Conservation (phyloP, 306 rosid genomes). For the Prunus mira region DNA sequence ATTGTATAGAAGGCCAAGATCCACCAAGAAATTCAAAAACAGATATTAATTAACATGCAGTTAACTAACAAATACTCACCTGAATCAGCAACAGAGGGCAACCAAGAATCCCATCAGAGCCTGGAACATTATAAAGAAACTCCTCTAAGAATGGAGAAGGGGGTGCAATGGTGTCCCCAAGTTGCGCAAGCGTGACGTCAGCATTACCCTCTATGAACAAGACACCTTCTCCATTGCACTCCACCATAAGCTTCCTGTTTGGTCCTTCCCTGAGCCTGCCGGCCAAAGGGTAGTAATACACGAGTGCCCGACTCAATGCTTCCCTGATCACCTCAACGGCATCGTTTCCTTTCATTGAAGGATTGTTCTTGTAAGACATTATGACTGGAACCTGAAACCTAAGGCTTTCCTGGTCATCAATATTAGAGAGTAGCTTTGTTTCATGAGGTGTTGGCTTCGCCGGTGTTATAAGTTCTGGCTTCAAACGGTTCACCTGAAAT, state of each 20-base stretch:
- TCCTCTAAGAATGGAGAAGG: constrained; percentile 27
- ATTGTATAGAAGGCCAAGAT: no score
- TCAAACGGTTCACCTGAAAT: constrained; percentile 10
- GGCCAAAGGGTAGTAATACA: constrained; percentile 36
- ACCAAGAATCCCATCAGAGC: constrained; percentile 1
- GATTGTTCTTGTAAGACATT: not conserved
- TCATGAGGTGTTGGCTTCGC: constrained; percentile 26
- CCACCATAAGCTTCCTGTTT: constrained; percentile 21
- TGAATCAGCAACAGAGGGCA: constrained; percentile 23
- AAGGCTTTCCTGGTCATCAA: constrained; percentile 27
- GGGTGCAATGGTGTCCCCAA: constrained; percentile 15
- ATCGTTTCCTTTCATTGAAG: not conserved
- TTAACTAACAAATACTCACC: constrained; percentile 1
- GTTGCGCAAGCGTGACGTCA: constrained; percentile 8
- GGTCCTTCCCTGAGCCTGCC: constrained; percentile 30
- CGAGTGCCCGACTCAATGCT: constrained; percentile 20
- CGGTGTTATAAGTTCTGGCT: constrained; percentile 16
- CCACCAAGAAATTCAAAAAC: no score
- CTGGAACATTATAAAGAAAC: constrained; percentile 17
- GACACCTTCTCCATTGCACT: constrained; percentile 31
- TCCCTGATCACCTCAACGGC: constrained; percentile 17
- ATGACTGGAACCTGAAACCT: constrained; percentile 12
- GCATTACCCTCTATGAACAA: constrained; percentile 25
- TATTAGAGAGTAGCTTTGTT: constrained; percentile 26
- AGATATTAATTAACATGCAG: no score